Base-by-base conservation (phyloP, 495 filamentous ascomycete species). In the Hypoxylon fragiforme region DNA sequence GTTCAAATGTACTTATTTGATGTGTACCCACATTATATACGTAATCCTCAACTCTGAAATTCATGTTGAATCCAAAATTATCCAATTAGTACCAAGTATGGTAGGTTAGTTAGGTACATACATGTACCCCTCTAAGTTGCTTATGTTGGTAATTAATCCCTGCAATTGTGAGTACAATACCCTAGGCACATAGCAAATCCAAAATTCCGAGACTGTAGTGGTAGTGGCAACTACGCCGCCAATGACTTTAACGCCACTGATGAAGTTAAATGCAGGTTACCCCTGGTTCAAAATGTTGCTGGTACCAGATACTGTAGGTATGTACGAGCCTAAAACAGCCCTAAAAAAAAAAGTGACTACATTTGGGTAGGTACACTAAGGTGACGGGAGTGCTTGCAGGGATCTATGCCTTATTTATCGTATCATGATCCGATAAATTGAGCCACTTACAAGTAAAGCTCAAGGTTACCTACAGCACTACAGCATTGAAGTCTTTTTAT, bases 331-430 rank as follows among this genome's bases (percentile, higher is more conserved):
- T n/a, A n/a, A n/a, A n/a, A n/a, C n/a, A n/a, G n/a, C n/a, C n/a
- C n/a, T n/a, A n/a, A n/a, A n/a, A n/a, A n/a, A 28, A 28, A 4
- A 28, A 4, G 24, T 28, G 9, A 4, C 24, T 28, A 28, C 4
- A 9, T 28, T 28, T n/a, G n/a, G 9, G 24, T 28, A 4, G 24
- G 9, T 4, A 36, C 45, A 40, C 44, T 50, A 56, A 36, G 35
- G 28, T 9, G 24, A 50, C 56, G 56, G 56, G 56, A 60, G 39
- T 44, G 44, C 37, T 54, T 60, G 50, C 57, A 60, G 50, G 57
- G 57, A 50, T 50, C 44, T 32, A 54, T 45, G 50, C 40, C 36
- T 36, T 38, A 30, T 39, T 18, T 4, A 28, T 28, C 24, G 24
- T 28, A 28, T 28, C 24, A 28, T 28, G 24, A 28, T 28, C 24